Base-by-base conservation (phyloP, 345 rosid species). In the Acer yangbiense region DNA sequence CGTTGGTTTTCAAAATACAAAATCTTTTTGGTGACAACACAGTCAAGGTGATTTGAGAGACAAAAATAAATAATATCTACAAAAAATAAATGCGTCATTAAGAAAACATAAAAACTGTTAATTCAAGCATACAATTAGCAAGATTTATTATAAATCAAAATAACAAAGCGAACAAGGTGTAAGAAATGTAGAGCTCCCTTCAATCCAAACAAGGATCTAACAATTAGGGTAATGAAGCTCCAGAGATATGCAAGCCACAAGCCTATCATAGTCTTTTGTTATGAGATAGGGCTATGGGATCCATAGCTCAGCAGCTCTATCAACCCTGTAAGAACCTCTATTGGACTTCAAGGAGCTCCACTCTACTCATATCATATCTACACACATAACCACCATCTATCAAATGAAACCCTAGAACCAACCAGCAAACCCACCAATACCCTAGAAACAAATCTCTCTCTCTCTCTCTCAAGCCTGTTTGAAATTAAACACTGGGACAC, bases 341-440 rank as follows among this genome's bases (percentile, higher is more conserved):
- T 94, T 94, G 96, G 93, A 94, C 93, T 88, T 87, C 65, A 92
- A 89, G 92, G 92, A 94, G 97, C 98, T 94, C 98, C 72, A 88
- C 93, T 54, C 44, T 63, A 55, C 16, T 29, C 41, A 25, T 0
- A 27, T 13, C 18, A 14, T 65, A 21, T 32, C 39, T 32, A 3
- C 0, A 32, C 39, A 32, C 6, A 8, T 2, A 9, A 61, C 27
- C 55, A 50, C 11, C 9, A 21, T 7, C 9, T 7, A 2, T 9
- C 12, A 6, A 14, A n/a, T 11, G 1, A 3, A 25, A 16, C 48
- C 48, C 41, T 6, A 2, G 48, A 10, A 8, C 9, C 13, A 32
- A 25, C 6, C 39, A 35, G 39, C 46, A 21, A 67, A 67, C 43
- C 13, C 70, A 67, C 20, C 70, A 9, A 5, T 7, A 7, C 65